Conservation (phyloP, 179 eudicot species). For the Heliamphora pulchella region DNA sequence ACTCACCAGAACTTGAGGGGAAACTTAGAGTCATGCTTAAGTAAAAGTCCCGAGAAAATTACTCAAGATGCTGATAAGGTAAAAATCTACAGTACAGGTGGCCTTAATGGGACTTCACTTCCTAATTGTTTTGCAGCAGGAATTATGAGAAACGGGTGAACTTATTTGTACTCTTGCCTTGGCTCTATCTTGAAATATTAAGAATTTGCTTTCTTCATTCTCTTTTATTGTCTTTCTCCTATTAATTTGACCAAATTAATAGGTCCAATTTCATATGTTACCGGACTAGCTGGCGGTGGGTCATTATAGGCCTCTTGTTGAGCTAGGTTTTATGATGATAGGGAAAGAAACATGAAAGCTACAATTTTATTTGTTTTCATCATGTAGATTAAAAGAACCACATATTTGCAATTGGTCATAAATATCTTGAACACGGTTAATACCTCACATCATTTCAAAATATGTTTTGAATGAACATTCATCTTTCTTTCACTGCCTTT, state of each 20-base stretch:
- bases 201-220: not conserved
- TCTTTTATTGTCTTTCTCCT: not conserved
- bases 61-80: conserved; percentile 28
- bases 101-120: conserved; percentile 33
- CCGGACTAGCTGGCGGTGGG: not conserved
- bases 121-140: conserved; percentile 29
- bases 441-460: not conserved
- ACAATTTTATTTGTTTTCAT: no score
- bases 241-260: no score
- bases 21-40: conserved; percentile 28
- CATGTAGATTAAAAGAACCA: not conserved
- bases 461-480: not conserved
- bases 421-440: no score
- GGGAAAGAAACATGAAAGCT: no score
- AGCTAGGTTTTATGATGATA: not conserved
- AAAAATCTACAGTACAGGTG: conserved; percentile 32
- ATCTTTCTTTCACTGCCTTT: not conserved
- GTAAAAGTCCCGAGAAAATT: conserved; percentile 23
- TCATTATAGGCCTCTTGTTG: not conserved
- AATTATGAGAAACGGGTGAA: conserved; percentile 31
- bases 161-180: not conserved
- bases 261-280: not conserved
- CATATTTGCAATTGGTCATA: no score
- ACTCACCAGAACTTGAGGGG: conserved; percentile 26
- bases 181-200: not conserved